Evolutionary conservation across 1,284 basidiomycete genomes (phyloP).

Genomic region (Meripilus lineatus): DNA sequence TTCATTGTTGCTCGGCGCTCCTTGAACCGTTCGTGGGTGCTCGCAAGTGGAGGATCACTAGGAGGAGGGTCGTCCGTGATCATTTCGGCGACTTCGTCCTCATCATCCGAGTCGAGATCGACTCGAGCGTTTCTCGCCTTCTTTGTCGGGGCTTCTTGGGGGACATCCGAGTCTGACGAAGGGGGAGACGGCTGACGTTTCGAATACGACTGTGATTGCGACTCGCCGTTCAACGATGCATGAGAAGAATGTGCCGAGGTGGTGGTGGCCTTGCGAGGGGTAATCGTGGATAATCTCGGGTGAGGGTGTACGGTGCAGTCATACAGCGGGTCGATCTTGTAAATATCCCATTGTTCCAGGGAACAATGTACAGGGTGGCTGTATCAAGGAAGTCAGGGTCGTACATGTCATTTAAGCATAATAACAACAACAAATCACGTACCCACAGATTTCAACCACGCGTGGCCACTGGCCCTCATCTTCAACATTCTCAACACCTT

Average conservation of each 20-base stretch:
- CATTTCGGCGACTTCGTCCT: constrained; percentile 52
- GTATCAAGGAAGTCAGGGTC: not conserved
- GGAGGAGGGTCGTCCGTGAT: too few species aligned
- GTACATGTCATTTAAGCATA: constrained; percentile 1
- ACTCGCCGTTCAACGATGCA: not conserved
- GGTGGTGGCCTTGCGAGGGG: not conserved
- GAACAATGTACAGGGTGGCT: constrained; percentile 49
- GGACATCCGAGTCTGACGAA: not conserved
- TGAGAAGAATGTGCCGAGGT: not conserved
- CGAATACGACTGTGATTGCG: not conserved
- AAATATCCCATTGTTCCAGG: constrained; percentile 78
- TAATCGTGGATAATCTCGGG: constrained; percentile 22
- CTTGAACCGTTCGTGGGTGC: constrained; percentile 8
- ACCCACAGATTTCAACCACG: constrained; percentile 64
- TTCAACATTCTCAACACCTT: constrained; percentile 43
- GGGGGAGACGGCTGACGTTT: constrained; percentile 8
- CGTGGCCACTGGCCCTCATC: constrained; percentile 71
- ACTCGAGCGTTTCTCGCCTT: not conserved
- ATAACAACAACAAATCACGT: constrained; percentile 20
- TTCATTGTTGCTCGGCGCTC: constrained; percentile 25
- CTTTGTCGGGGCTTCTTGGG: not conserved
- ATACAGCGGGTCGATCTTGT: constrained; percentile 70
- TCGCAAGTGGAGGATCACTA: not conserved
- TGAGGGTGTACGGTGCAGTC: constrained; percentile 50
- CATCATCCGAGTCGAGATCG: constrained; percentile 33